Conservation (phyloP, 2,329 filamentous ascomycete species). For the Ophiosphaerella herpotricha region DNA sequence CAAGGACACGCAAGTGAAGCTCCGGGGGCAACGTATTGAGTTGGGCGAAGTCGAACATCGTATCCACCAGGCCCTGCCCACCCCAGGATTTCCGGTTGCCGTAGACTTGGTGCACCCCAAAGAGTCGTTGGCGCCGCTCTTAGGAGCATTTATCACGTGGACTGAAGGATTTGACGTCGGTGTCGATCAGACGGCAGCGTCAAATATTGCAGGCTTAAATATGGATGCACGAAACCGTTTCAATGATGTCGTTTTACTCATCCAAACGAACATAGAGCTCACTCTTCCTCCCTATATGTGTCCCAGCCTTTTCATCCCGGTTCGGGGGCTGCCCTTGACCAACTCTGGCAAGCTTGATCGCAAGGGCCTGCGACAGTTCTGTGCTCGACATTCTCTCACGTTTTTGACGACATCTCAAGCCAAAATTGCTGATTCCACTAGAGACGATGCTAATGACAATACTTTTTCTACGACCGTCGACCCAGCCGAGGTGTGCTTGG, state of each 20-base stretch:
- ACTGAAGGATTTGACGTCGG: neutral
- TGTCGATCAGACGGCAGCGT: neutral
- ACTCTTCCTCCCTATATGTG: slow-evolving; percentile 21
- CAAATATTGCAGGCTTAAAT: neutral
- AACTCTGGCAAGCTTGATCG: slow-evolving; percentile 13
- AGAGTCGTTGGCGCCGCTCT: slow-evolving; percentile 3
- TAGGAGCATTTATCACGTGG: slow-evolving; percentile 8
- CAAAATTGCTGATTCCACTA: slow-evolving; percentile 13
- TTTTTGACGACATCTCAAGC: slow-evolving; percentile 1
- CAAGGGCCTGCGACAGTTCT: neutral
- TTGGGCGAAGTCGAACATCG: slow-evolving; percentile 22
- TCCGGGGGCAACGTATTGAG: slow-evolving; percentile 26
- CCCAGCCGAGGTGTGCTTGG: slow-evolving; percentile 13
- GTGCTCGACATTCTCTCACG: no score
- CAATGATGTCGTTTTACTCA: slow-evolving; percentile 7
- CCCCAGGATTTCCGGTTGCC: neutral
- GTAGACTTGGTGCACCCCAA: slow-evolving; percentile 8
- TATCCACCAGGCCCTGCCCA: neutral
- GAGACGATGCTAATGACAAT: slow-evolving; percentile 7
- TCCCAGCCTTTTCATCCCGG: slow-evolving; percentile 19
- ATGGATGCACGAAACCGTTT: slow-evolving; percentile 1
- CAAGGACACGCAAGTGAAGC: slow-evolving; percentile 26
- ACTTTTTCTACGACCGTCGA: slow-evolving; percentile 2
- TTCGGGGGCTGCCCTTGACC: slow-evolving; percentile 18
- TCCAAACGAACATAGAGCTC: slow-evolving; percentile 4